phyloP scores from a whole-genome alignment of 2,329 filamentous ascomycete species.

The Arachnopeziza araneosa region DNA sequence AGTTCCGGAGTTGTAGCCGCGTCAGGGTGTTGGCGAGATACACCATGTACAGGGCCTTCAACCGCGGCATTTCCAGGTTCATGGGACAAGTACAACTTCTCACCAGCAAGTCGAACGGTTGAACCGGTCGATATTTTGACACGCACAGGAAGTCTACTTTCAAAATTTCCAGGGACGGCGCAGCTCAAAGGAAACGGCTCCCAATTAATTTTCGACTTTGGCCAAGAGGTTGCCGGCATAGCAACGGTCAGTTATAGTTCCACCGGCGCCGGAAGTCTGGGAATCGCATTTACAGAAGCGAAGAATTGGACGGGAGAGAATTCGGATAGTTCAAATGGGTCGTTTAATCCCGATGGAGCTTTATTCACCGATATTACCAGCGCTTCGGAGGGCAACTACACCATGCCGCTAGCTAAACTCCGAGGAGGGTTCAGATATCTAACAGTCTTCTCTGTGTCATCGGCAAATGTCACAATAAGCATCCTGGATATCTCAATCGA shows the following conservation, averaged over 20 bases:
- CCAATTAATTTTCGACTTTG: slow-evolving; percentile 53
- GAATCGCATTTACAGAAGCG: slow-evolving; percentile 43
- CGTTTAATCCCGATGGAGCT: slow-evolving; percentile 41
- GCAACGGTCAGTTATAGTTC: slow-evolving; percentile 45
- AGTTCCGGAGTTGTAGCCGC: background rate
- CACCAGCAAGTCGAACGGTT: slow-evolving; percentile 46
- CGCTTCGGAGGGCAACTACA: slow-evolving; percentile 33
- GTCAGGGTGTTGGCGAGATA: slow-evolving; percentile 49
- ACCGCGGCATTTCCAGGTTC: slow-evolving; percentile 47
- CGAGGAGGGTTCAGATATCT: slow-evolving; percentile 50
- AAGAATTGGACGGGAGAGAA: slow-evolving; percentile 40
- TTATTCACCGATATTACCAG: slow-evolving; percentile 38
- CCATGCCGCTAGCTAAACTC: slow-evolving; percentile 39
- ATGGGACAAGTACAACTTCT: slow-evolving; percentile 54
- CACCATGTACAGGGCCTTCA: slow-evolving; percentile 41
- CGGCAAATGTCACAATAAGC: slow-evolving; percentile 22
- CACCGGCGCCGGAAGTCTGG: slow-evolving; percentile 35
- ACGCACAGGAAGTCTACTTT: slow-evolving; percentile 33
- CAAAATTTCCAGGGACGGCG: slow-evolving; percentile 21
- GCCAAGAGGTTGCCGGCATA: slow-evolving; percentile 52
- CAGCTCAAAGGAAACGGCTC: slow-evolving; percentile 39
- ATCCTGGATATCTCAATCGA: slow-evolving; percentile 32
- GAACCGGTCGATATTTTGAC: slow-evolving; percentile 32
- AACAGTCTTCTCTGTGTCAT: slow-evolving; percentile 39
- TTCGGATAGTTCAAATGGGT: slow-evolving; percentile 44